These are phyloP conservation scores for Symmetrospora coprosmae DNA, from an alignment of 768 basidiomycete species.

Conservation along the genomic window DNA sequence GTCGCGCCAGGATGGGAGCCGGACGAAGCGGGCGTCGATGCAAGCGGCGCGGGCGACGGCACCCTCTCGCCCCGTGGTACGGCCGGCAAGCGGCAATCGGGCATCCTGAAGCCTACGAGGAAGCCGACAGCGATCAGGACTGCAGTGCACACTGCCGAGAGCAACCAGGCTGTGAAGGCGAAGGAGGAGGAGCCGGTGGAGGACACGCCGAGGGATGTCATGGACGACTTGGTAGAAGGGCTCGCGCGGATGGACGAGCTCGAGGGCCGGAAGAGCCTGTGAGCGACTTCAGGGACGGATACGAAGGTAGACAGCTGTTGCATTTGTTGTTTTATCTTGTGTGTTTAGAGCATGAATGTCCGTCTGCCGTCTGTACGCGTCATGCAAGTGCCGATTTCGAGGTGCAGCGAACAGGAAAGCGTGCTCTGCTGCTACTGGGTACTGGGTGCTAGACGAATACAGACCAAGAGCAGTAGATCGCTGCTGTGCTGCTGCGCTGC, in stretches of 20 bases:
- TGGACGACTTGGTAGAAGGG: conserved; percentile 71
- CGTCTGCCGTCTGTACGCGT: no score
- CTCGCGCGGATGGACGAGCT: conserved; percentile 53
- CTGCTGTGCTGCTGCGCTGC: no score
- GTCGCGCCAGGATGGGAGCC: conserved; percentile 80
- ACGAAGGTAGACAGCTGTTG: no score
- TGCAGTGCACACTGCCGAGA: no score
- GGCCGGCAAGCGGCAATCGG: conserved; percentile 33
- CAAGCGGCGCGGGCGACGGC: conserved; percentile 30
- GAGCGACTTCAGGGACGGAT: conserved; percentile 18
- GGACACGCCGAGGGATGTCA: conserved; percentile 44
- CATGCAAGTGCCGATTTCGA: no score
- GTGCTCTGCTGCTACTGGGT: no score
- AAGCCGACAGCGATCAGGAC: neutral
- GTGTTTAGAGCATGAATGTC: no score
- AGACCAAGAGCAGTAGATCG: no score
- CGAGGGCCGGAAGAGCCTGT: neutral
- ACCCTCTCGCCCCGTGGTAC: conserved; percentile 18
- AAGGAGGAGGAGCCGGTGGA: conserved; percentile 18
- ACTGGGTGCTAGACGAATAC: no score
- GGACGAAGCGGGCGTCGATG: conserved; percentile 35
- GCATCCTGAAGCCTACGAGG: conserved; percentile 28
- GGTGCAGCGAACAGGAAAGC: no score
- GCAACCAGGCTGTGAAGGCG: neutral
- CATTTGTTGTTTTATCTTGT: no score